Percentiles rank a stretch among this genome's conserved stretches.
phyloP scores from a whole-genome alignment of 2,329 filamentous ascomycete genomes.

The Hypoxylon sp. region DNA sequence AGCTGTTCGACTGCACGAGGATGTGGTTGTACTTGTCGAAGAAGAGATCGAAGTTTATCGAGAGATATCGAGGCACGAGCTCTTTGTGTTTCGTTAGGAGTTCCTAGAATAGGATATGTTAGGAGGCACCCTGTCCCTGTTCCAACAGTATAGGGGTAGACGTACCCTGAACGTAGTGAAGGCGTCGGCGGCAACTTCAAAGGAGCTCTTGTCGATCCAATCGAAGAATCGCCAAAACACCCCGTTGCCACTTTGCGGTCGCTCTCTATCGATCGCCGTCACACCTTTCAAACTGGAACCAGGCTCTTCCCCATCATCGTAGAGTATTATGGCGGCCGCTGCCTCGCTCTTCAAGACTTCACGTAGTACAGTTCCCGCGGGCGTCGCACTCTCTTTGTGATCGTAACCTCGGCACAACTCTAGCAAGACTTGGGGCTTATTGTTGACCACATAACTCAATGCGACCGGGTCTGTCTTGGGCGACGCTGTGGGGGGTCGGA shows the following conservation, averaged over 20 bases:
- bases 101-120: slow-evolving; percentile 68
- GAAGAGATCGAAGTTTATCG: slow-evolving; percentile 92
- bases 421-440: slow-evolving; percentile 86
- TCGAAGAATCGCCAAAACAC: slow-evolving; percentile 98
- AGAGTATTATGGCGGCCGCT: slow-evolving; percentile 89
- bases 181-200: slow-evolving; percentile 96
- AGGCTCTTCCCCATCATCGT: slow-evolving; percentile 82
- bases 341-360: slow-evolving; percentile 92
- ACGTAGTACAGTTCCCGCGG: slow-evolving; percentile 88
- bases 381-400: slow-evolving; percentile 89
- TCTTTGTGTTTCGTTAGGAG: slow-evolving; percentile 94
- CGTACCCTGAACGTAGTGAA: slow-evolving; percentile 95
- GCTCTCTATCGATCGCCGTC: slow-evolving; percentile 79
- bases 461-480: slow-evolving; percentile 82
- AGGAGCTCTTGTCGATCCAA: slow-evolving; percentile 96
- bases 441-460: slow-evolving; percentile 87
- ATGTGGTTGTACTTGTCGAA: slow-evolving; percentile 90
- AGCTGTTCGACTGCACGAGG: slow-evolving; percentile 91
- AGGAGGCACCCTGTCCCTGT: slow-evolving; percentile 19
- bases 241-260: slow-evolving; percentile 81
- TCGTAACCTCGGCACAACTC: slow-evolving; percentile 92
- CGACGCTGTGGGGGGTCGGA: slow-evolving; percentile 77
- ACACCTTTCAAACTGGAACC: slow-evolving; percentile 82
- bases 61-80: slow-evolving; percentile 87
- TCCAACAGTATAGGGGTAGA: neutral